These are phyloP conservation scores for Ceratocystis variospora DNA, from an alignment of 2,329 filamentous ascomycete species.

Conservation along the genomic window DNA sequence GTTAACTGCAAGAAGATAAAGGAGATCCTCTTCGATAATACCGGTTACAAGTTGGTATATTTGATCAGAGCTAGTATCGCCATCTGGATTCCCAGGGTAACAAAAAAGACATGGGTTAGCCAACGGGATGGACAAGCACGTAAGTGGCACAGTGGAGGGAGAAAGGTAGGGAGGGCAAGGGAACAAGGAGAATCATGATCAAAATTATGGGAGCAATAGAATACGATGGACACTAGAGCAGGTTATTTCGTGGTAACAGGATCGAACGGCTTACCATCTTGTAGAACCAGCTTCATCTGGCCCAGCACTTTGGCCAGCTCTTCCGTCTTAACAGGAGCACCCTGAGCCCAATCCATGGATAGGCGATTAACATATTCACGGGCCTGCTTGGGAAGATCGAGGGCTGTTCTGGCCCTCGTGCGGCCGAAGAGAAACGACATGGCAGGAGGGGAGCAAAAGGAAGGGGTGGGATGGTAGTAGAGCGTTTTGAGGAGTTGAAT, in stretches of 20 bases:
- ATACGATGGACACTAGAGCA: not conserved
- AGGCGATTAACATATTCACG: conserved; percentile 20
- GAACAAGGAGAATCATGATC: not conserved
- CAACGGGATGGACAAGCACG: not conserved
- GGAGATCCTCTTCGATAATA: conserved; percentile 77
- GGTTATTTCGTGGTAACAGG: no score
- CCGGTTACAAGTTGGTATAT: conserved; percentile 73
- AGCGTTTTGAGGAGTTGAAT: not conserved
- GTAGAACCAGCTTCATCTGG: conserved; percentile 85
- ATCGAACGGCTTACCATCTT: conserved; percentile 54
- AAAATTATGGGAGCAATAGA: not conserved
- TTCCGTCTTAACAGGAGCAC: conserved; percentile 47
- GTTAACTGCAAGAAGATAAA: conserved; percentile 68
- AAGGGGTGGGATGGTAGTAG: not conserved
- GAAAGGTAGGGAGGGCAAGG: not conserved
- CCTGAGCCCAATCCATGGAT: conserved; percentile 21
- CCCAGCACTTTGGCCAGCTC: conserved; percentile 73
- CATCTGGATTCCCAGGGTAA: conserved; percentile 41
- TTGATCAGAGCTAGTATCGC: conserved; percentile 74
- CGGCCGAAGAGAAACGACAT: conserved; percentile 47
- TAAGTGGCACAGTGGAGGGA: not conserved
- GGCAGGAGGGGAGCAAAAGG: not conserved
- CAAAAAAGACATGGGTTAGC: conserved; percentile 15
- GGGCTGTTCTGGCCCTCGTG: conserved; percentile 36
- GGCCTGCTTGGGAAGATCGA: conserved; percentile 43